Conservation (phyloP, 2,329 filamentous ascomycete genomes). For the Annulohypoxylon truncatum region DNA sequence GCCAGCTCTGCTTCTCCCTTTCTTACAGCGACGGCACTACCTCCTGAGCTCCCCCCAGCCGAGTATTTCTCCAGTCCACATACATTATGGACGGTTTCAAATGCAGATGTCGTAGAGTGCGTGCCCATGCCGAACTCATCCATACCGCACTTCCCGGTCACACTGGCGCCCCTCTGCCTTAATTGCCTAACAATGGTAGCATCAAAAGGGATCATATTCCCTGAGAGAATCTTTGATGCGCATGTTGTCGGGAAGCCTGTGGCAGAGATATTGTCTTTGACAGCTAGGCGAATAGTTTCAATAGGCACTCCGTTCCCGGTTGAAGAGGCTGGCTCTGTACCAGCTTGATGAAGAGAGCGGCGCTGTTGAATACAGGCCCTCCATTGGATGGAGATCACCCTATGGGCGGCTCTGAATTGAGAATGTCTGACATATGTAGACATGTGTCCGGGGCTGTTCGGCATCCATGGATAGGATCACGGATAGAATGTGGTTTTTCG, state of each 20-base stretch:
- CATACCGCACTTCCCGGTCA: conserved; percentile 88
- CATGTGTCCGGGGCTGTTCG: conserved; percentile 45
- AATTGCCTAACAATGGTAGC: conserved; percentile 82
- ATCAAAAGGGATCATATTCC: conserved; percentile 80
- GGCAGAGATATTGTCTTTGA: conserved; percentile 84
- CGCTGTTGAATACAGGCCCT: conserved; percentile 28
- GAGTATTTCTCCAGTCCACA: conserved; percentile 60
- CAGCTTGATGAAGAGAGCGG: conserved; percentile 27
- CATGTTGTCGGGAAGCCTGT: conserved; percentile 79
- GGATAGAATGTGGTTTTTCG: too few species aligned
- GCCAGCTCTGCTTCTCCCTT: conserved; percentile 69
- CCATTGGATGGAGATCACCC: conserved; percentile 45
- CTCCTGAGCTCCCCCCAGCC: conserved; percentile 90
- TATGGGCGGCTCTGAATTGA: conserved; percentile 45
- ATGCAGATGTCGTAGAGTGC: conserved; percentile 75
- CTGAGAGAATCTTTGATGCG: conserved; percentile 78
- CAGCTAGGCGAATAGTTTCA: conserved; percentile 58
- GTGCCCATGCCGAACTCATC: conserved; percentile 98
- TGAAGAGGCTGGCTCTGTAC: not conserved
- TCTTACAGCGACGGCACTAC: conserved; percentile 87
- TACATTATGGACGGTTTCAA: conserved; percentile 71
- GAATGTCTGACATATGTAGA: conserved; percentile 50
- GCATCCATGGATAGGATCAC: not conserved
- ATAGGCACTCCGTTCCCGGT: not conserved
- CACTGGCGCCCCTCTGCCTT: conserved; percentile 67